Percentiles rank a stretch among this genome's conserved stretches.
phyloP scores from a whole-genome alignment of 345 rosid species.

The Cardiospermum halicacabum region DNA sequence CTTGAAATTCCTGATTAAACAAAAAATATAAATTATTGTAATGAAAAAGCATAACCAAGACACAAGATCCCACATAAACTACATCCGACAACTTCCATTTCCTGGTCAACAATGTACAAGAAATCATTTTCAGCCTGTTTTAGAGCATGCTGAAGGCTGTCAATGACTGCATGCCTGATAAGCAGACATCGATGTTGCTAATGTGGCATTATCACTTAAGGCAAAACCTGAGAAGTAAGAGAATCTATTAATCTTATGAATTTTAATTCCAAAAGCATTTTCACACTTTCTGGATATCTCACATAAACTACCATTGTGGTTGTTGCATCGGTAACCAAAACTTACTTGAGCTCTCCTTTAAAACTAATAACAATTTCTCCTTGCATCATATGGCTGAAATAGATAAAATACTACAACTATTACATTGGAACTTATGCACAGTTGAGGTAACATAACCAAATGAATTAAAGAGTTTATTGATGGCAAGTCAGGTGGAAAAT shows the following conservation, averaged over 20 bases:
- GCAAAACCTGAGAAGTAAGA: conserved; percentile 97
- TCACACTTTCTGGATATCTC: conserved; percentile 27
- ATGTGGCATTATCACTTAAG: conserved; percentile 88
- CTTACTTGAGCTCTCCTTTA: conserved; percentile 78
- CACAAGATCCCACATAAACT: conserved; percentile 94
- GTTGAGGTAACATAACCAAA: background rate
- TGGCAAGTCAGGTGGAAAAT: too few relatives aligned
- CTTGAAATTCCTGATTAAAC: too few relatives aligned
- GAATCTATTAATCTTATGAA: conserved; percentile 64
- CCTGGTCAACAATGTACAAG: conserved; percentile 89
- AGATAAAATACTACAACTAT: conserved; percentile 2
- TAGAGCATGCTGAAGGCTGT: conserved; percentile 73
- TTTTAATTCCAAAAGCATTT: conserved; percentile 33
- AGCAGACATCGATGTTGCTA: conserved; percentile 92
- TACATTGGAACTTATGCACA: background rate
- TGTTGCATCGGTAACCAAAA: conserved; percentile 83
- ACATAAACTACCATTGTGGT: conserved; percentile 21
- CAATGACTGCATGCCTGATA: conserved; percentile 60
- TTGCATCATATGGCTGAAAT: conserved; percentile 40
- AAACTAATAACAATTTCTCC: conserved; percentile 33
- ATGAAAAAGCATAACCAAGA: conserved; percentile 72
- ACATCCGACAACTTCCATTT: conserved; percentile 96
- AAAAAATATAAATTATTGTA: conserved; percentile 72
- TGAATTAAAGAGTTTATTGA: too few relatives aligned
- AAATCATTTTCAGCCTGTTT: conserved; percentile 84